Evolutionary conservation across 352 stramenopile species (phyloP), one percentile per base, ranked within the genome.

Genomic region (Phytophthora boehmeriae): DNA sequence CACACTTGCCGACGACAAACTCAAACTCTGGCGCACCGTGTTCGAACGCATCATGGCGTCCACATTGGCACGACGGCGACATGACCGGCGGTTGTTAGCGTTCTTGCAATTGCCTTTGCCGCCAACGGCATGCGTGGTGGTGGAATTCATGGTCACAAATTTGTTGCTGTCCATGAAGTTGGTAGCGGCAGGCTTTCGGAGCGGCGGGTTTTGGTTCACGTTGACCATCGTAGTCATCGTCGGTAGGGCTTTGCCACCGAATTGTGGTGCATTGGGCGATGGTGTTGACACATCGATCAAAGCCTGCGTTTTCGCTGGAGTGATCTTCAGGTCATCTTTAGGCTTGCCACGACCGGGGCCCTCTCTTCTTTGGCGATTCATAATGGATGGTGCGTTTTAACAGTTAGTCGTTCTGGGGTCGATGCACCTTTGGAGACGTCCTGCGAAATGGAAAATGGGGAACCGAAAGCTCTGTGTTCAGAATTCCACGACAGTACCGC

Each of bases 31-130:
- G 38, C 51, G 71, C 41, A 90, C 76, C 54, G 83, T 74, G 38
- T 74, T 86, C n/a, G 80, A 90, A 2, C 78, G 76, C 59, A 90
- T 75, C 76, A 92, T 84, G 34, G 78, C 76, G 66, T 90, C 79
- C 16, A 90, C 75, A 49, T 89, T 85, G n/a, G 78, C 67, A 10
- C 80, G 76, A 3, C 78, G 78, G 8, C 78, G 75, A 23, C 71
- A 56, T n/a, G 62, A 66, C 2, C 56, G 56, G 19, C 49, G 64
- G 34, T 59, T 59, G 20, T n/a, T n/a, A n/a, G 52, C 44, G 38
- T 30, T 46, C 30, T 43, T 63, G 28, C 52, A 58, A 10, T 80
- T 78, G 25, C 52, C 60, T 47, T 68, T 70, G 45, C 39, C 54
- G 56, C 32, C 54, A 27, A 75, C 50, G 4, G 78, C 50, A 34